A percentile compares a stretch with the other conserved stretches of the same genome.
These are phyloP conservation scores for Saturnispora bothae DNA, from an alignment of 805 yeast species.

Conservation along the genomic window DNA sequence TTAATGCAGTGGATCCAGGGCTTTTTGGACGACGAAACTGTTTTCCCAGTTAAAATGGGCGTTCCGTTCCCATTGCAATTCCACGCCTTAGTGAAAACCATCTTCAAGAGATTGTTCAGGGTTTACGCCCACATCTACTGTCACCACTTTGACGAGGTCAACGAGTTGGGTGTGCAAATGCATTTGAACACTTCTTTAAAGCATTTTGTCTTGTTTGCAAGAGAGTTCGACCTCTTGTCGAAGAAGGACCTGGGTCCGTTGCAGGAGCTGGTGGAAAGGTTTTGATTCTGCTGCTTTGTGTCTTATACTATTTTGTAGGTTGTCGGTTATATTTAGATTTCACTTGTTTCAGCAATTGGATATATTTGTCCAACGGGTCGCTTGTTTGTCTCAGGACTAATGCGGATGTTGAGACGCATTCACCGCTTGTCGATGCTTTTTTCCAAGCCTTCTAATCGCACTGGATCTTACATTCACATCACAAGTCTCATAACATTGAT, in stretches of 20 bases:
- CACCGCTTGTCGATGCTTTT: too few species aligned
- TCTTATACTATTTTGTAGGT: too few species aligned
- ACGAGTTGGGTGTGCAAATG: slow-evolving; percentile 85
- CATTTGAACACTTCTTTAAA: slow-evolving; percentile 90
- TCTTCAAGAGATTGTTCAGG: slow-evolving; percentile 83
- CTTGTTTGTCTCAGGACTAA: too few species aligned
- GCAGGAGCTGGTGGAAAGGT: slow-evolving; percentile 65
- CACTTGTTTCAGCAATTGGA: too few species aligned
- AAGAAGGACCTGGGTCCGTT: slow-evolving; percentile 87
- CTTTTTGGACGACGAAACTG: slow-evolving; percentile 80
- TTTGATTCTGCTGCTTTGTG: slow-evolving; percentile 18
- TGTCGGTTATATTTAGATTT: background rate
- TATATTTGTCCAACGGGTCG: too few species aligned
- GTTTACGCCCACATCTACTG: slow-evolving; percentile 97
- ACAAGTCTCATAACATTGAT: too few species aligned
- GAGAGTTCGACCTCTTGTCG: slow-evolving; percentile 69
- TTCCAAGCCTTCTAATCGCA: too few species aligned
- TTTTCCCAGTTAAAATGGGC: slow-evolving; percentile 83
- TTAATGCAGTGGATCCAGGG: slow-evolving; percentile 93
- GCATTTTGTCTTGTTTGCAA: slow-evolving; percentile 81
- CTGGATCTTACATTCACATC: too few species aligned
- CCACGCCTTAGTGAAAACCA: slow-evolving; percentile 66
- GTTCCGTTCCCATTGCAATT: slow-evolving; percentile 89
- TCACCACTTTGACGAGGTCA: slow-evolving; percentile 92
- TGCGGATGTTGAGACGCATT: too few species aligned